These are phyloP conservation scores for Fraxinus sp. DNA, from an alignment of 305 asterid species.

Conservation along the genomic window DNA sequence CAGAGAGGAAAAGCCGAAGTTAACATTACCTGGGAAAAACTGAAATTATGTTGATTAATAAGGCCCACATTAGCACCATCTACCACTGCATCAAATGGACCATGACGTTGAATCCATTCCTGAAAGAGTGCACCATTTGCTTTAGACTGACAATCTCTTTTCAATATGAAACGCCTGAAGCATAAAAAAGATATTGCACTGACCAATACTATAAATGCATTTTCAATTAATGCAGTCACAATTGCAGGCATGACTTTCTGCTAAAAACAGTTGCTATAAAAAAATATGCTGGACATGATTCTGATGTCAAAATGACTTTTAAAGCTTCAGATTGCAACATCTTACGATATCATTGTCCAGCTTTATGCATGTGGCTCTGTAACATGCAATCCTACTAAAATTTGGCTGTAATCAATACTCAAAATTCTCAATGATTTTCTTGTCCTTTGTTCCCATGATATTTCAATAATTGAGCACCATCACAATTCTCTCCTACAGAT, in stretches of 20 bases:
- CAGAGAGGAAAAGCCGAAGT: constrained; percentile 18
- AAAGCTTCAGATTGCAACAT: background rate
- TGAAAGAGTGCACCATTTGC: constrained; percentile 34
- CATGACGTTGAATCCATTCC: constrained; percentile 87
- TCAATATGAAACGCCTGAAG: constrained; percentile 27
- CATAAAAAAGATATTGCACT: constrained; percentile 6
- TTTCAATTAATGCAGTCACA: background rate
- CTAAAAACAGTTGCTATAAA: background rate
- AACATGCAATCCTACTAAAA: background rate
- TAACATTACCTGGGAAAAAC: constrained; percentile 56
- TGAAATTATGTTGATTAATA: constrained; percentile 49
- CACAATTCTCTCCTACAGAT: background rate
- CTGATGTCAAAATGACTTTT: background rate
- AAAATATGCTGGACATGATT: background rate
- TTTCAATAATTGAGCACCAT: background rate
- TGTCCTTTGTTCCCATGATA: background rate
- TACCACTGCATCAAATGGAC: constrained; percentile 96
- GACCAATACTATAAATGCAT: constrained; percentile 4
- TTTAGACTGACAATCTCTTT: constrained; percentile 34
- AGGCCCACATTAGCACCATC: constrained; percentile 94
- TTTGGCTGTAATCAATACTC: background rate
- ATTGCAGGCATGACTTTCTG: background rate
- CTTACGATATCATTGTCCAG: background rate
- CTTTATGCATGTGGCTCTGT: background rate
- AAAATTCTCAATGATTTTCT: background rate